Evolutionary conservation across 768 basidiomycete species (phyloP), one percentile per base, ranked within the genome.

Genomic region (Lentinula boryana): DNA sequence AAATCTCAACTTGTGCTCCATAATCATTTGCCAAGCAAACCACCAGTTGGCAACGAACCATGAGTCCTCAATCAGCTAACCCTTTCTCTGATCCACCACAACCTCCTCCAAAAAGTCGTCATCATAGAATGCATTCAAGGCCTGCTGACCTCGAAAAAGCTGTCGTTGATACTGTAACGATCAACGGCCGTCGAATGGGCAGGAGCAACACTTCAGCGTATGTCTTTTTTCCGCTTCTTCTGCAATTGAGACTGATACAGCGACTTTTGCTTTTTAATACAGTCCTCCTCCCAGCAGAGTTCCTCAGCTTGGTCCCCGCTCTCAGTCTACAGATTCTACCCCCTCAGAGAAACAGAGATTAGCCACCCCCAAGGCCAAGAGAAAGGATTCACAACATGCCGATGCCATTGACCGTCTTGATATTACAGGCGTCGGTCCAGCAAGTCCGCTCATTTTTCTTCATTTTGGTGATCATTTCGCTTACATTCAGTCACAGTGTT

Each of bases 341-440:
- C 68, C 70, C n/a, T 40, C 65, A 66, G 18, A 78, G 78, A 50
- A 78, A 18, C 58, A 76, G 63, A 64, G 68, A 21, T 78, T 76
- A 63, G 60, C 73, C 9, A 68, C 72, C 23, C 72, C 71, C 48
- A 86, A 83, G 69, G 68, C 78, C 61, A 80, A 83, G 82, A 93
- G 91, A 83, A 93, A 91, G 75, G 84, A 85, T 61, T 92, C 89
- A 21, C 79, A 83, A 62, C 90, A 94, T 70, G 91, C 91, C 64
- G 92, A 94, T 78, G 86, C 91, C 67, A 94, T 94, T 74, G 92
- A 94, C 79, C 84, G 89, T 65, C 84, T 94, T 62, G 92, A 94
- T 75, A 89, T 84, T 62, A 89, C 89, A 16, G 88, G 92, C 67
- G 88, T 92, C 44, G 91, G 91, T 8, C 36, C 38, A 27, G 84